Evolutionary conservation across 768 basidiomycete genomes (phyloP), one percentile per base, ranked within the genome.

Genomic region (Lentinula boryana): DNA sequence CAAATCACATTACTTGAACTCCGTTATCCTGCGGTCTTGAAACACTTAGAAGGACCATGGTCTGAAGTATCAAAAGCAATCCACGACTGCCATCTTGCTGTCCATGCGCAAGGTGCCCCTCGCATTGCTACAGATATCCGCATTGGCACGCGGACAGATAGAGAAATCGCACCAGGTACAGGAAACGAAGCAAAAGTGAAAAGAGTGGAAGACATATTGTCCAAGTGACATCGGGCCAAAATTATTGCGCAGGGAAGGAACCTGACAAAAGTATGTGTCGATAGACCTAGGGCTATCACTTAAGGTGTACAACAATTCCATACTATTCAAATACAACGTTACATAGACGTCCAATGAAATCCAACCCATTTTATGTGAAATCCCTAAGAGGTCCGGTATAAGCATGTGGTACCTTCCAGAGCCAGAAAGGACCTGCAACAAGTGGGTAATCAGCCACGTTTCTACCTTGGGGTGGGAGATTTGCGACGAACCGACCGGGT

Each of bases 61-160:
- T 78, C 81, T 23, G 76, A 84, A 55, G 96, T 98, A 43, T 87
- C 83, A 61, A 79, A 88, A 65, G 93, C 88, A 2, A 97, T 98
- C 63, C 91, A 93, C 64, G 91, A 89, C 62, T 97, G 94, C 69
- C 96, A 98, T 69, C 81, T 81, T 27, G 93, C 91, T 1, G 88
- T 95, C 5, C 93, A 95, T 64, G 84, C 82, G 0, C 80, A 83
- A 69, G 91, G 91, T 23, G 82, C 84, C 0, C 84, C 85, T 15
- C 84, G 88, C 56, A 81, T 95, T 57, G 91, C 91, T 10, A 96
- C 95, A 12, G 95, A 98, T 74, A 90, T 98, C 62, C 88, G 96
- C 31, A 95, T 98, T 57, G 96, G 96, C 46, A 98, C 96, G 1
- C 85, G 95, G 50, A 80, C 83, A 23, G 83, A 95, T 72, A 83